Percentiles rank a stretch among this genome's conserved stretches.
These are phyloP conservation scores for Mortierella antarctica DNA, from an alignment of 192 early-diverging fungal genomes.

Conservation along the genomic window DNA sequence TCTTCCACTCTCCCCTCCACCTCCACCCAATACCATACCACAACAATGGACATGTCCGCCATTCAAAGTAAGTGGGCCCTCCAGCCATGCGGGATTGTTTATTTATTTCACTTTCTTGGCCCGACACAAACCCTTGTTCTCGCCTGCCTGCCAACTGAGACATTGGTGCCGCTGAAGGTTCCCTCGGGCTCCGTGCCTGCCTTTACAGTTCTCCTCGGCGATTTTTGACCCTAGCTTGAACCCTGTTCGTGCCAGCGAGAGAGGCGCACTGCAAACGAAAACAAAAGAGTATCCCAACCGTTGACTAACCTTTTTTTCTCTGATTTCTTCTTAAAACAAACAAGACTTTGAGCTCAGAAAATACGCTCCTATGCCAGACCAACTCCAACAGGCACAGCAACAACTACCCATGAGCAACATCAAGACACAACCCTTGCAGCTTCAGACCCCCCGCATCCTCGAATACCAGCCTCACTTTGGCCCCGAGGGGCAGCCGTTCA, in stretches of 20 bases:
- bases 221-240: too few species aligned
- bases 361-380: slow-evolving; percentile 44
- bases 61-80: slow-evolving; percentile 41
- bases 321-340: not conserved
- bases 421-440: slow-evolving; percentile 21
- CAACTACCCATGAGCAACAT: slow-evolving; percentile 15
- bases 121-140: not conserved
- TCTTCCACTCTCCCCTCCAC: not conserved
- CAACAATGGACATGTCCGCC: slow-evolving; percentile 44
- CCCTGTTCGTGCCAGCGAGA: too few species aligned
- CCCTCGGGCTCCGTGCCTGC: too few species aligned
- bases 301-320: slow-evolving; percentile 2
- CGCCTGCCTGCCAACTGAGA: too few species aligned
- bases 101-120: too few species aligned
- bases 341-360: slow-evolving; percentile 53
- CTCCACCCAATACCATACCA: not conserved
- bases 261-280: not conserved
- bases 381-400: slow-evolving; percentile 23
- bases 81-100: not conserved
- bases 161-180: too few species aligned
- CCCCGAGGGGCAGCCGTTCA: slow-evolving; percentile 40
- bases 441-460: slow-evolving; percentile 48
- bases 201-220: too few species aligned
- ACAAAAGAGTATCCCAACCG: not conserved
- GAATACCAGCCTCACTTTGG: slow-evolving; percentile 58